Conservation (phyloP, 1,284 basidiomycete genomes). For the Cutaneotrichosporon cutaneum region DNA sequence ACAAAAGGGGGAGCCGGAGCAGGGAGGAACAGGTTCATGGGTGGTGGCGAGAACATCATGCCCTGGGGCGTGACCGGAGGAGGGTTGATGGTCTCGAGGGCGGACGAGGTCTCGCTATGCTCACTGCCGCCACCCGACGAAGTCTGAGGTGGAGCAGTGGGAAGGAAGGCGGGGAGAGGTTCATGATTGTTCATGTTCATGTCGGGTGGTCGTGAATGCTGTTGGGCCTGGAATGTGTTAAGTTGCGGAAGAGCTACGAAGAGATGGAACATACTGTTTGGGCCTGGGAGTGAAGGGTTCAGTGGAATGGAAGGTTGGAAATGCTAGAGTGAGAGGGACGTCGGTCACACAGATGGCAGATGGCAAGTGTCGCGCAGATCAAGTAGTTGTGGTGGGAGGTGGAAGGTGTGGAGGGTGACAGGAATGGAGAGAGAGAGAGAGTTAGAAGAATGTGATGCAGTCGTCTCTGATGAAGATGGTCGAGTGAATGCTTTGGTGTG, state of each 20-base stretch:
- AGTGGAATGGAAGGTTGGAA: too few species aligned
- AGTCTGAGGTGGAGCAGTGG: conserved; percentile 5
- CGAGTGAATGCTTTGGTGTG: not conserved
- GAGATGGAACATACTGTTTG: not conserved
- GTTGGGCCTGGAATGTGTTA: not conserved
- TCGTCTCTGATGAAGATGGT: not conserved
- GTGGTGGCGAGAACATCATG: not conserved
- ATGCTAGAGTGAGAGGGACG: not conserved
- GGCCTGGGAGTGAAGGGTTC: not conserved
- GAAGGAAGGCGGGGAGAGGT: conserved; percentile 8
- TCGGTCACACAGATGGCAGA: not conserved
- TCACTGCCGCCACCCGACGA: not conserved
- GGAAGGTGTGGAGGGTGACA: not conserved
- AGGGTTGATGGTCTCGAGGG: not conserved
- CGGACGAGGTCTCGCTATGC: not conserved
- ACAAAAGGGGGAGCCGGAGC: not conserved
- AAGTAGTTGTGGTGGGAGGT: too few species aligned
- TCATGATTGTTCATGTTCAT: conserved; percentile 1
- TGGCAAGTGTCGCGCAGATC: not conserved
- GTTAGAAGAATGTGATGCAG: not conserved
- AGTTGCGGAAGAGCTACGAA: not conserved
- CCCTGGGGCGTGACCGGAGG: conserved; percentile 1
- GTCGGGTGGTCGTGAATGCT: not conserved
- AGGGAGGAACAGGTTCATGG: not conserved
- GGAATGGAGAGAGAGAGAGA: not conserved